Conservation (phyloP, 2,329 filamentous ascomycete species). For the Endoconidiophora laricicola region DNA sequence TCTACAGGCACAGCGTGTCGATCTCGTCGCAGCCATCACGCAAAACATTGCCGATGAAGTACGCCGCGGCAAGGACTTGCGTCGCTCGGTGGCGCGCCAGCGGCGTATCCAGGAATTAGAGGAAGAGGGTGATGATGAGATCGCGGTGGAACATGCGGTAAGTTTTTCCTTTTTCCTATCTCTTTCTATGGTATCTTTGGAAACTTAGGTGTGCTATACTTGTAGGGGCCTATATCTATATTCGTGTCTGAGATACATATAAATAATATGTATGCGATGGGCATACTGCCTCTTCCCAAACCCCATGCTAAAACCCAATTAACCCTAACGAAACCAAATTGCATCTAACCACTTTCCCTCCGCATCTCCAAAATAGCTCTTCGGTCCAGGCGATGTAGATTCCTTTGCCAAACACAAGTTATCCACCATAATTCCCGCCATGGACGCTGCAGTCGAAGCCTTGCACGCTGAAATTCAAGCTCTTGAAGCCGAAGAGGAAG, state of each 20-base stretch:
- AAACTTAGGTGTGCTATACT: not conserved
- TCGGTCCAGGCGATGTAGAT: conserved; percentile 15
- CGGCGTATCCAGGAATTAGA: conserved; percentile 28
- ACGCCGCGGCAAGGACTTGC: conserved; percentile 29
- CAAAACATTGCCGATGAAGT: conserved; percentile 49
- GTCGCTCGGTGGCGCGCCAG: conserved; percentile 38
- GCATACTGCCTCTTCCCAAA: no score
- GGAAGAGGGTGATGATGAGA: conserved; percentile 46
- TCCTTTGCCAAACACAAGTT: conserved; percentile 37
- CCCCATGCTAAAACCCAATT: no score
- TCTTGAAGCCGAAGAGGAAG: conserved; percentile 47
- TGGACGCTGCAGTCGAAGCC: conserved; percentile 48
- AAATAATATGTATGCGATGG: no score
- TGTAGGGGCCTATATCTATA: no score
- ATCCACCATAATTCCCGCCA: conserved; percentile 46
- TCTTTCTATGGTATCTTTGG: not conserved
- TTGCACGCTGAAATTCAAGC: conserved; percentile 51
- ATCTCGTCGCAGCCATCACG: conserved; percentile 50
- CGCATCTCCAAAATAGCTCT: not conserved
- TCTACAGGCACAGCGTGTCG: conserved; percentile 56
- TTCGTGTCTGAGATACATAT: no score
- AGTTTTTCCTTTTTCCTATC: conserved; percentile 14
- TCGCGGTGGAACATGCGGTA: conserved; percentile 45
- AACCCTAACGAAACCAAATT: not conserved
- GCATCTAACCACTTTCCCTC: no score